Conservation (phyloP, 805 yeast genomes). For the Clavispora phyllophila region DNA sequence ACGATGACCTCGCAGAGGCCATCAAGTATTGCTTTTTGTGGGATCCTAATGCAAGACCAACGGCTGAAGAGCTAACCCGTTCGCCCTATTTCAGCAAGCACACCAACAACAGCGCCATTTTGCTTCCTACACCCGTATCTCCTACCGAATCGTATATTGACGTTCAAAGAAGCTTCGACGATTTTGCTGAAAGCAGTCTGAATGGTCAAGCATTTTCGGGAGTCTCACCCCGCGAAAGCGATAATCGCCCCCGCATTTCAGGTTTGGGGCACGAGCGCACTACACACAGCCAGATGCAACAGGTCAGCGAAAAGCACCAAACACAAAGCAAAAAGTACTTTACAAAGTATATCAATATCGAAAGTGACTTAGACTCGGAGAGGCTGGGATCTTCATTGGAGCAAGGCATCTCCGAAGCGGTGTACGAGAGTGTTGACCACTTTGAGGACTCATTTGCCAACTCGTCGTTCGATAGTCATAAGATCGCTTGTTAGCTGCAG, state of each 20-base stretch:
- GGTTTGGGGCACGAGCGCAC: not conserved
- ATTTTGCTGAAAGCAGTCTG: not conserved
- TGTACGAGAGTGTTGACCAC: not conserved
- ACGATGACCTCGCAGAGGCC: conserved; percentile 36
- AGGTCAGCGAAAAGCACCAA: not conserved
- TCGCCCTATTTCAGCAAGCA: conserved; percentile 36
- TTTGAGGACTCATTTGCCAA: not conserved
- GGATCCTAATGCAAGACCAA: conserved; percentile 69
- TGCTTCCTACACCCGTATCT: not conserved
- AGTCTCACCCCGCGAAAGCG: not conserved
- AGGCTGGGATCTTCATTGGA: not conserved
- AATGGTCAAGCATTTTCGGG: not conserved
- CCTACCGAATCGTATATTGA: not conserved
- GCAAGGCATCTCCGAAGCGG: not conserved
- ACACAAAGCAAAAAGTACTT: not conserved
- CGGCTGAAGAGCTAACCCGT: conserved; percentile 42
- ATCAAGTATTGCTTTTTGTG: conserved; percentile 57
- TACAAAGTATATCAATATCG: not conserved
- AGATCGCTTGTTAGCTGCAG: conserved; percentile 2
- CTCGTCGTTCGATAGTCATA: not conserved
- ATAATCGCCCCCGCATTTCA: not conserved
- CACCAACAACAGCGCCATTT: not conserved
- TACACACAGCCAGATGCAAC: not conserved
- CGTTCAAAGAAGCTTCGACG: not conserved
- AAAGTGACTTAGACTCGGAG: not conserved